A percentile compares a stretch with the other conserved stretches of the same genome.
Conservation (phyloP, 106 monocot genomes). For the Narthecium ossifragum region DNA sequence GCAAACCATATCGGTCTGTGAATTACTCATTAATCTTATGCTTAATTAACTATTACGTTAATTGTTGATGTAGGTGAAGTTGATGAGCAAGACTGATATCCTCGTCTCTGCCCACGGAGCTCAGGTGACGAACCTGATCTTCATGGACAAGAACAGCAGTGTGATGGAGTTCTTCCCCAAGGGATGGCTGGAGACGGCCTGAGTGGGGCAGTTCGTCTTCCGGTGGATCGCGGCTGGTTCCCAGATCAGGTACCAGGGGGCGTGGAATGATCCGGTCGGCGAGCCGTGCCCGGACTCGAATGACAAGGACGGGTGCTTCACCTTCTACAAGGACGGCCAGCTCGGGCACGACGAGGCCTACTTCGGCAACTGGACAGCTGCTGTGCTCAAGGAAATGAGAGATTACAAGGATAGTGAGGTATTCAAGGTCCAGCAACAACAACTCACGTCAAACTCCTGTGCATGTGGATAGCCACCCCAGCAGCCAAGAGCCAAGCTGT, state of each 20-base stretch:
- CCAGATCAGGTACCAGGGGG: conserved; percentile 52
- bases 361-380: conserved; percentile 42
- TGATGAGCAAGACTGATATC: conserved; percentile 63
- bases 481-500: too few relatives aligned
- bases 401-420: conserved; percentile 20
- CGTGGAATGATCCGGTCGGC: conserved; percentile 47
- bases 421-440: too few relatives aligned
- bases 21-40: neutral
- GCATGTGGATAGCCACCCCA: too few relatives aligned
- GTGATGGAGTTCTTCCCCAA: conserved; percentile 84
- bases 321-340: conserved; percentile 42
- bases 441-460: too few relatives aligned
- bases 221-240: conserved; percentile 51
- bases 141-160: conserved; percentile 80
- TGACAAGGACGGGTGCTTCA: conserved; percentile 32
- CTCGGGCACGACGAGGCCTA: conserved; percentile 52
- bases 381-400: conserved; percentile 36
- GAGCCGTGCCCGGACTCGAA: conserved; percentile 25
- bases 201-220: conserved; percentile 65
- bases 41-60: too few relatives aligned
- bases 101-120: conserved; percentile 62
- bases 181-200: conserved; percentile 64
- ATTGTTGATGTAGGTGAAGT: conserved; percentile 32
- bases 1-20: neutral
- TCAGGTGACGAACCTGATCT: conserved; percentile 73